A percentile compares a stretch with the other conserved stretches of the same genome.
phyloP scores from a whole-genome alignment of 306 rosid genomes.

The Casuarina glauca region DNA sequence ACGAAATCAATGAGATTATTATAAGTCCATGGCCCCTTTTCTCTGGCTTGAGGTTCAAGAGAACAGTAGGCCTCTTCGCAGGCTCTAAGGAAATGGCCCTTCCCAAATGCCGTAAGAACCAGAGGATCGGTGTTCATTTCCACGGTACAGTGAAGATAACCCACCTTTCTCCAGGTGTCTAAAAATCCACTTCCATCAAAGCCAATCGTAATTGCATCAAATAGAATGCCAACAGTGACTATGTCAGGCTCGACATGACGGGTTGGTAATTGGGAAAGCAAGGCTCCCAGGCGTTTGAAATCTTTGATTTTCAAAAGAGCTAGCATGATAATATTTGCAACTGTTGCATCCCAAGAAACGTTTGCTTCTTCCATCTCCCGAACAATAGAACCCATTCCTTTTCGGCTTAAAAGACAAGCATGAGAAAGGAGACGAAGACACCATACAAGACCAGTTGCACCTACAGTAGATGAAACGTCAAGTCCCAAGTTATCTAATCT shows the following conservation, averaged over 20 bases:
- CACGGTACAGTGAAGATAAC: slow-evolving; percentile 44
- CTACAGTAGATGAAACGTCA: slow-evolving; percentile 43
- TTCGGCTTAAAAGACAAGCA: slow-evolving; percentile 65
- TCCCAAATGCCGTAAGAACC: slow-evolving; percentile 72
- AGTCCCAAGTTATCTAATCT: slow-evolving; percentile 60
- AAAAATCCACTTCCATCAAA: slow-evolving; percentile 49
- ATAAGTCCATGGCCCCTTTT: slow-evolving; percentile 52
- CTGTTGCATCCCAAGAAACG: slow-evolving; percentile 47
- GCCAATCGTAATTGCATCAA: slow-evolving; percentile 55
- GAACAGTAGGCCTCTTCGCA: slow-evolving; percentile 55
- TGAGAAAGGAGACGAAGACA: slow-evolving; percentile 64
- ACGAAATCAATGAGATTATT: slow-evolving; percentile 50
- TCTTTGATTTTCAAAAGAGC: slow-evolving; percentile 75
- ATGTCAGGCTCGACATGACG: slow-evolving; percentile 54
- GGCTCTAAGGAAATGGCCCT: slow-evolving; percentile 58
- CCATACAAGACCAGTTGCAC: slow-evolving; percentile 58
- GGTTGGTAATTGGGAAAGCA: slow-evolving; percentile 44
- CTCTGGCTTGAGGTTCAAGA: slow-evolving; percentile 50
- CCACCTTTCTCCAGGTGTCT: slow-evolving; percentile 56
- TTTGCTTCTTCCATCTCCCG: slow-evolving; percentile 49
- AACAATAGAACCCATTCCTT: slow-evolving; percentile 56
- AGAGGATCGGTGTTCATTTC: slow-evolving; percentile 68
- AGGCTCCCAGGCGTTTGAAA: slow-evolving; percentile 49
- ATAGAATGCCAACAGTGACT: slow-evolving; percentile 56
- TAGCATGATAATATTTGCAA: slow-evolving; percentile 54